These are phyloP conservation scores for Cladosporium sp. DNA, from an alignment of 2,329 filamentous ascomycete species.

Conservation along the genomic window DNA sequence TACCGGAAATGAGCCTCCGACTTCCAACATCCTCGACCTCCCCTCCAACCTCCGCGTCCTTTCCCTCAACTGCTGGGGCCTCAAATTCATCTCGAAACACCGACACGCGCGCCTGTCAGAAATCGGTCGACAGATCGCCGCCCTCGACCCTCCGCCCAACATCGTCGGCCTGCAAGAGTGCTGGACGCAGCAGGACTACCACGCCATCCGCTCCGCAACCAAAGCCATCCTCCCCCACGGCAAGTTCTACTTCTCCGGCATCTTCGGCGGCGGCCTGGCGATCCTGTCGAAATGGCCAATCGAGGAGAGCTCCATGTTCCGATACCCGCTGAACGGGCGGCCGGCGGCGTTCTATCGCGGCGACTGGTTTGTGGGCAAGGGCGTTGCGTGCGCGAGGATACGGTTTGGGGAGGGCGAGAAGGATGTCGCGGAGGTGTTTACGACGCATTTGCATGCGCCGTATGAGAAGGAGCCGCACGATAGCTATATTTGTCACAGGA, in stretches of 20 bases:
- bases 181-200: slow-evolving; percentile 82
- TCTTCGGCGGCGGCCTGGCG: slow-evolving; percentile 81
- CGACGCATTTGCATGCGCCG: slow-evolving; percentile 78
- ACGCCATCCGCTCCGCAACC: slow-evolving; percentile 67
- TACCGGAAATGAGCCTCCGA: background rate
- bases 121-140: slow-evolving; percentile 74
- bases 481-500: slow-evolving; percentile 83
- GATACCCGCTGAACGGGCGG: slow-evolving; percentile 85
- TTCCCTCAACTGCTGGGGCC: slow-evolving; percentile 94
- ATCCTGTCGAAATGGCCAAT: slow-evolving; percentile 92
- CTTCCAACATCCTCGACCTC: slow-evolving; percentile 4
- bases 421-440: slow-evolving; percentile 81
- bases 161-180: slow-evolving; percentile 95
- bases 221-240: slow-evolving; percentile 72
- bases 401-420: slow-evolving; percentile 57
- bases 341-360: slow-evolving; percentile 91
- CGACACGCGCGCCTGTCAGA: slow-evolving; percentile 72
- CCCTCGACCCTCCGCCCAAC: slow-evolving; percentile 61
- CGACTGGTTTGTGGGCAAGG: slow-evolving; percentile 96
- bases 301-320: slow-evolving; percentile 76
- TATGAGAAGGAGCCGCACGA: slow-evolving; percentile 76
- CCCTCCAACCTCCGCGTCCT: slow-evolving; percentile 61
- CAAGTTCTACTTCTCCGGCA: slow-evolving; percentile 87
- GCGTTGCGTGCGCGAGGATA: slow-evolving; percentile 77
- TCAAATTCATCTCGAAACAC: slow-evolving; percentile 76